Evolutionary conservation across 768 basidiomycete species (phyloP).

Genomic region (Arthromyces matolae): DNA sequence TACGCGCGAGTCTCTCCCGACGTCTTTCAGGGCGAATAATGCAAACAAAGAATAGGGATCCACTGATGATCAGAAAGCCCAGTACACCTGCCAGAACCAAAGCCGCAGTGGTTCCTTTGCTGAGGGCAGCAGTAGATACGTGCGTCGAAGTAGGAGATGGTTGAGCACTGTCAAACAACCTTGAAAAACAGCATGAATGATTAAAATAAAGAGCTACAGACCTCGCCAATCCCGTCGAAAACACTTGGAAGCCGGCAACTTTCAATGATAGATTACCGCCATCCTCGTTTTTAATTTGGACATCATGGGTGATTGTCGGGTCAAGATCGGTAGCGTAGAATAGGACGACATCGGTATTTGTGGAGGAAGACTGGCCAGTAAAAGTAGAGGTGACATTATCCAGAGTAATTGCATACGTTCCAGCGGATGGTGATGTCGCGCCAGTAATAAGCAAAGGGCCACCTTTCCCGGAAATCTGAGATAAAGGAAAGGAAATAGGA

Average conservation of each 20-base stretch:
- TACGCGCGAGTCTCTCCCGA: conserved; percentile 17
- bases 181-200: neutral
- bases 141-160: neutral
- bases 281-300: conserved; percentile 56
- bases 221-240: conserved; percentile 26
- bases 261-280: conserved; percentile 46
- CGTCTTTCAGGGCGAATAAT: conserved; percentile 46
- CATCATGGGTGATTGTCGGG: conserved; percentile 40
- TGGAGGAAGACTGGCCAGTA: conserved; percentile 52
- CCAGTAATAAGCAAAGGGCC: conserved; percentile 60
- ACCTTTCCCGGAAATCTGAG: conserved; percentile 36
- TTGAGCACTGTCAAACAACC: neutral
- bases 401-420: conserved; percentile 52
- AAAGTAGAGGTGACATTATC: conserved; percentile 41
- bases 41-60: conserved; percentile 40
- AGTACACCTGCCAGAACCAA: conserved; percentile 55
- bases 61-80: conserved; percentile 41
- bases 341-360: conserved; percentile 48
- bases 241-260: conserved; percentile 48
- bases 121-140: conserved; percentile 17
- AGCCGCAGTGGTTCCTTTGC: conserved; percentile 64
- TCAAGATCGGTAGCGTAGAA: conserved; percentile 64
- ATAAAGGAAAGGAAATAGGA: conserved; percentile 1
- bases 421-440: conserved; percentile 52
- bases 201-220: conserved; percentile 15